Percentiles rank a stretch among this genome's conserved stretches.
Evolutionary conservation across 768 basidiomycete genomes (phyloP).

Genomic region (Suillus weaverae): DNA sequence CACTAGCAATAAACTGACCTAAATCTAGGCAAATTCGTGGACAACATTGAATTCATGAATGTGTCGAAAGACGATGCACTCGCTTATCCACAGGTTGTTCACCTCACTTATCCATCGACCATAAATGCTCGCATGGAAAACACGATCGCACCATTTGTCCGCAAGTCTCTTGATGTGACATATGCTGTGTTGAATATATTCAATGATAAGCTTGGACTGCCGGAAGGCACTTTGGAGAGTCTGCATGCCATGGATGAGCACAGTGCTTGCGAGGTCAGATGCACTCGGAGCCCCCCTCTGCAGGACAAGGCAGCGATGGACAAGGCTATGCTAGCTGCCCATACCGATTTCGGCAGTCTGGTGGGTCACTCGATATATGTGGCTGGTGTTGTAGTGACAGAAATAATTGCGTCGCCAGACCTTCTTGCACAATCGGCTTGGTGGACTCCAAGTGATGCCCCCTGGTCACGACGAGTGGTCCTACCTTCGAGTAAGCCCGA

Average conservation of each 20-base stretch:
- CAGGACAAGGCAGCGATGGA: conserved; percentile 27
- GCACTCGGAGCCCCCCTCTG: conserved; percentile 50
- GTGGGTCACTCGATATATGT: conserved; percentile 35
- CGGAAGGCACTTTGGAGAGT: conserved; percentile 43
- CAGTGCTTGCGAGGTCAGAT: conserved; percentile 59
- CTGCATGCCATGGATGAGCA: conserved; percentile 46
- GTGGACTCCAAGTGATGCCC: conserved; percentile 67
- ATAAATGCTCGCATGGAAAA: conserved; percentile 51
- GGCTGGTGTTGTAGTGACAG: not conserved
- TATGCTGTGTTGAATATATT: conserved; percentile 53
- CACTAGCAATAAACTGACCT: not conserved
- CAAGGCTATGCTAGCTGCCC: conserved; percentile 55
- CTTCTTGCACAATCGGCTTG: conserved; percentile 68
- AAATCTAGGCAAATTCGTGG: conserved; percentile 19
- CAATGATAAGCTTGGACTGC: conserved; percentile 55
- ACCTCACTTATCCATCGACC: conserved; percentile 57
- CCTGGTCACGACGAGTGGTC: conserved; percentile 65
- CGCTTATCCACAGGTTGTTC: conserved; percentile 52
- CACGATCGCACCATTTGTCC: conserved; percentile 54
- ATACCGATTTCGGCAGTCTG: conserved; percentile 76
- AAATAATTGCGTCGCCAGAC: conserved; percentile 38
- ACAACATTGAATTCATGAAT: conserved; percentile 65
- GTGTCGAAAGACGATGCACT: conserved; percentile 69
- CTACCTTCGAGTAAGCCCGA: conserved; percentile 53
- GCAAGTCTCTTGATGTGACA: conserved; percentile 58